Evolutionary conservation across 179 eudicot species (phyloP).

Genomic region (Spergularia azorica): DNA sequence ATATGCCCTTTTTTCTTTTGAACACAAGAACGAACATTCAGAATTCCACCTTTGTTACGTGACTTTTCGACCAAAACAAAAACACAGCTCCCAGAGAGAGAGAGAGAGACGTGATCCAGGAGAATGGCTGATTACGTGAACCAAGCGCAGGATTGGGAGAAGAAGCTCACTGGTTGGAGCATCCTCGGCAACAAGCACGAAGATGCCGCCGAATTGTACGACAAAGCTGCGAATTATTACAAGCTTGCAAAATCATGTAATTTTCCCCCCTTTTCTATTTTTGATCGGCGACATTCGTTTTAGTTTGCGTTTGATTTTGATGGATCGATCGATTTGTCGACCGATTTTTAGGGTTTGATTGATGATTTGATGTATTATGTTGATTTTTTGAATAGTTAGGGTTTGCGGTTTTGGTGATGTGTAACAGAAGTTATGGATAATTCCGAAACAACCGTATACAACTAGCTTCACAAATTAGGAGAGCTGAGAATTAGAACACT

Average conservation of each 20-base stretch:
- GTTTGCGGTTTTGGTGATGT: conserved; percentile 6
- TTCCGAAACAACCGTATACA: too few species aligned
- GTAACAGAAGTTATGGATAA: too few species aligned
- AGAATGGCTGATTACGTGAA: conserved; percentile 57
- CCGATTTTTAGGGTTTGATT: neutral
- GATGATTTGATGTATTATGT: conserved; percentile 8
- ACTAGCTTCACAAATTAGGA: too few species aligned
- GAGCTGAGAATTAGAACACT: too few species aligned
- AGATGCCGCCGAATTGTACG: conserved; percentile 85
- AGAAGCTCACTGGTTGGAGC: conserved; percentile 77
- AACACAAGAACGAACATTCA: too few species aligned
- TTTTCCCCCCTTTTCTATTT: neutral
- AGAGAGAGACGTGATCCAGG: neutral
- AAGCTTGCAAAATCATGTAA: conserved; percentile 85
- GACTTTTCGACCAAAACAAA: too few species aligned
- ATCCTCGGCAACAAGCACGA: conserved; percentile 72
- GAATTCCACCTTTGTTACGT: too few species aligned
- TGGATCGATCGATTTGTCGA: too few species aligned
- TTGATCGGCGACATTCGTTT: neutral
- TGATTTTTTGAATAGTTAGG: conserved; percentile 17
- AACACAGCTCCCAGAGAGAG: too few species aligned
- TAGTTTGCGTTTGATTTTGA: neutral
- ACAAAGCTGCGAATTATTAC: conserved; percentile 77
- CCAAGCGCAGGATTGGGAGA: conserved; percentile 67
- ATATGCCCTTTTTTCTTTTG: too few species aligned